Percentiles rank a stretch among this genome's conserved stretches.
Evolutionary conservation across 768 basidiomycete species (phyloP).

Genomic region (Nevesoporus exiguus): DNA sequence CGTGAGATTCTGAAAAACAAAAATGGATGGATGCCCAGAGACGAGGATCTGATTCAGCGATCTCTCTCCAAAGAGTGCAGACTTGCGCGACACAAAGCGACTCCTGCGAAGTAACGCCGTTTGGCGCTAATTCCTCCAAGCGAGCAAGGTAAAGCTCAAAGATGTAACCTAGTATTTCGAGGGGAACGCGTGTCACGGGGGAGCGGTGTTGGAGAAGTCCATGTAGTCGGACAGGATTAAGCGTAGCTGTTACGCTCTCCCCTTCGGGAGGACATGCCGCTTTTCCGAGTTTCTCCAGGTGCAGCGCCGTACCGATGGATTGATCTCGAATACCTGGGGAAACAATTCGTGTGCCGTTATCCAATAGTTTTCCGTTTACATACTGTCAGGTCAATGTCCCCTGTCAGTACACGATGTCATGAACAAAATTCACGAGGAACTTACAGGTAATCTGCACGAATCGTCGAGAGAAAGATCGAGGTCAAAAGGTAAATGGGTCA

Average conservation of each 20-base stretch:
- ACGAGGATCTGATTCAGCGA: slow-evolving; percentile 2
- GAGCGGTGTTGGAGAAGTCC: neutral
- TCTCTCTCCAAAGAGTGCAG: neutral
- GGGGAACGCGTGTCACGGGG: slow-evolving; percentile 11
- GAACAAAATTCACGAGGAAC: too few species aligned
- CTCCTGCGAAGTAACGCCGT: neutral
- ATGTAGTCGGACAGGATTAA: neutral
- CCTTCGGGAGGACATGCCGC: too few species aligned
- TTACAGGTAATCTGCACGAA: too few species aligned
- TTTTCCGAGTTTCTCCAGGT: too few species aligned
- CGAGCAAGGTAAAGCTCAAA: slow-evolving; percentile 8
- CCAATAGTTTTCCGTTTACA: too few species aligned
- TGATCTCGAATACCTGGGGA: too few species aligned
- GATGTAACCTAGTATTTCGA: slow-evolving; percentile 35
- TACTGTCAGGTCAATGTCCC: too few species aligned
- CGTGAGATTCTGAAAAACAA: neutral
- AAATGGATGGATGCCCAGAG: slow-evolving; percentile 25
- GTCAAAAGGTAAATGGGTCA: too few species aligned
- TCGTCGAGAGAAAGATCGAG: too few species aligned
- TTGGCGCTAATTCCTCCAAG: neutral
- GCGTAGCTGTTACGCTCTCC: neutral
- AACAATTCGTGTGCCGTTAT: too few species aligned
- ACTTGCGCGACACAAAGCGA: neutral
- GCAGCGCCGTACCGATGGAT: too few species aligned
- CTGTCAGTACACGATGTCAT: too few species aligned